These are phyloP conservation scores for Tephrocybe sp. DNA, from an alignment of 768 basidiomycete genomes.

Conservation along the genomic window DNA sequence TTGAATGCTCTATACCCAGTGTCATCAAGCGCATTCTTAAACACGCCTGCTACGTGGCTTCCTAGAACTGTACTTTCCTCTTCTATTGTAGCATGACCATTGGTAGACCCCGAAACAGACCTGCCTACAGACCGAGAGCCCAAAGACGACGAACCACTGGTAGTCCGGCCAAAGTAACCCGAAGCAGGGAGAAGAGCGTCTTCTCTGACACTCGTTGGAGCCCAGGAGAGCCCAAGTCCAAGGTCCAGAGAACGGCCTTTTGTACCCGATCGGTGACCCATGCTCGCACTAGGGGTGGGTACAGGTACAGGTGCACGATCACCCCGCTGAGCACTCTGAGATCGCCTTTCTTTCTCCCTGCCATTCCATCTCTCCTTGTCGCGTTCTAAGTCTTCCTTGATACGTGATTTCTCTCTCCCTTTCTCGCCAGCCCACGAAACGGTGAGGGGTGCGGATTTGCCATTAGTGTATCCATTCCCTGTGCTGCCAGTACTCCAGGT, in stretches of 20 bases:
- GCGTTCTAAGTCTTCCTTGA: conserved; percentile 16
- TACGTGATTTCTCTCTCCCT: conserved; percentile 13
- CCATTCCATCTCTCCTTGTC: conserved; percentile 32
- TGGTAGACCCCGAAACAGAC: conserved; percentile 24
- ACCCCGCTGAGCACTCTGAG: conserved; percentile 19
- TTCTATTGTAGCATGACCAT: conserved; percentile 15
- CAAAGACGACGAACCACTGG: conserved; percentile 28
- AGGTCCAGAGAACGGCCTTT: conserved; percentile 76
- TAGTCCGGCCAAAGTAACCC: conserved; percentile 34
- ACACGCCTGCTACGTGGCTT: conserved; percentile 47
- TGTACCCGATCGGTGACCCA: conserved; percentile 42
- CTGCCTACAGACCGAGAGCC: conserved; percentile 17
- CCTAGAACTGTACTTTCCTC: conserved; percentile 35
- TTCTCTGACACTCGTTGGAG: conserved; percentile 64
- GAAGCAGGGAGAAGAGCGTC: conserved; percentile 59
- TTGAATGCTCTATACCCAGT: conserved; percentile 53
- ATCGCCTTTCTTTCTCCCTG: conserved; percentile 25
- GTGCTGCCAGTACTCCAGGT: conserved; percentile 35
- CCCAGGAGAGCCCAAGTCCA: conserved; percentile 70
- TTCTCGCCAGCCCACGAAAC: conserved; percentile 21
- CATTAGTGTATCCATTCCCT: conserved; percentile 19
- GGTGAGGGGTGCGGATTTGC: conserved; percentile 15
- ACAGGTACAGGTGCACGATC: conserved; percentile 35
- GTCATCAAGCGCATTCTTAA: conserved; percentile 45
- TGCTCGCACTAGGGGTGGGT: conserved; percentile 21